phyloP scores from a whole-genome alignment of 306 rosid genomes.

The Quercus rubra region DNA sequence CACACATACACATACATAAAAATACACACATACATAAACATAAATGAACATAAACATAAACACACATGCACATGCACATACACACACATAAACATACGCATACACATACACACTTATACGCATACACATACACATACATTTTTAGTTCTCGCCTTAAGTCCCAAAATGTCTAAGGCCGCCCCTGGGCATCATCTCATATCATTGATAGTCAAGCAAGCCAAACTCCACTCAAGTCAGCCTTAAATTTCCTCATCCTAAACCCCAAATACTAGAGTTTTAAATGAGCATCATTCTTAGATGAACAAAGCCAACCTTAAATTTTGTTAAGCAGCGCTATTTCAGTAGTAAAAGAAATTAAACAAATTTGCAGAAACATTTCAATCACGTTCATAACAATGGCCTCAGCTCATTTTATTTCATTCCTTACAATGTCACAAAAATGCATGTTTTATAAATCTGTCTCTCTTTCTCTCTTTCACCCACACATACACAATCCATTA shows the following conservation, averaged over 20 bases:
- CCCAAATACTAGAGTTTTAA: not conserved
- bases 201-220: not conserved
- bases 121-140: no score
- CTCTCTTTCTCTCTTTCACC: no score
- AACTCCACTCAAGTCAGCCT: not conserved
- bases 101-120: no score
- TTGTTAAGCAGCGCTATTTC: not conserved
- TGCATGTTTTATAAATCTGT: no score
- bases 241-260: not conserved
- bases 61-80: no score
- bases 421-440: no score
- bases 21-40: no score
- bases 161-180: no score
- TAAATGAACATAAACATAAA: no score
- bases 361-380: not conserved
- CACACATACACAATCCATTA: no score
- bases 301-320: not conserved
- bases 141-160: no score
- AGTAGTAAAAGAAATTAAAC: not conserved
- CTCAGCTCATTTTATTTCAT: not conserved
- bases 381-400: not conserved
- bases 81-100: rapidly evolving
- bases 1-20: no score
- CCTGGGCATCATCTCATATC: not conserved
- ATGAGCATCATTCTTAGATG: not conserved